Base-by-base conservation (phyloP, 1,284 basidiomycete species). In the Chalciporus piperatoides region DNA sequence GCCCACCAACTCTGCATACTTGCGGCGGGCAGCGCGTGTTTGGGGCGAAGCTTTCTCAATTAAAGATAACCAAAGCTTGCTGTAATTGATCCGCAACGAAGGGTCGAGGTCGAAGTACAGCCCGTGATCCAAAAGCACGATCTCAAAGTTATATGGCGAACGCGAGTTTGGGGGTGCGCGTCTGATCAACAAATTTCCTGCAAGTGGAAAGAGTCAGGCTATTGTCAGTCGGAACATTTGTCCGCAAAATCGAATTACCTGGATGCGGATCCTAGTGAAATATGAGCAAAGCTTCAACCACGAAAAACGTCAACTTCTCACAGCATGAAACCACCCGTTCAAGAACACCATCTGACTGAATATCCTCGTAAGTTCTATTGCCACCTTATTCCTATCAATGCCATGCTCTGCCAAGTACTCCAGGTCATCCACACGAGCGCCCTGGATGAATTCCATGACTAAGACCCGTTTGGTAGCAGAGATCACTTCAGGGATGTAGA, bases 291-390 rank as follows among this genome's bases (percentile, higher is more conserved):
- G 14, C 33, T 19, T 33, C 10, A 35, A 21, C 15, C 8, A 35
- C 27, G 1, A 42, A 35, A 9, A 51, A 42, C 15, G 27, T 12
- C 14, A 33, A 19, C 40, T 36, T 70, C 82, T 63, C 61, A 87
- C 89, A 28, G 82, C 90, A 71, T 91, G 88, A 66, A 92, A 91
- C 79, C 84, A 94, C 32, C 96, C 96, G 65, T 97, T 92, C 35
- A 97, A 68, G 63, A 98, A 97, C 17, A 99, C 92, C 97, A 99
- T 99, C 63, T 86, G 87, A 42, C 85, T 89, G 63, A 98, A 98
- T 63, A 96, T 92, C 54, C 86, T 73, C 5, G 87, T 81, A n/a
- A 96, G 73, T 68, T 97, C 94, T 54, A 97, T 74, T 2, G 92
- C 86, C 37, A 97, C 94, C 63, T 88, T 87, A 63, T 97, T 99